A percentile compares a stretch with the other conserved stretches of the same genome.
Conservation (phyloP, 2,329 filamentous ascomycete genomes). For the Aureobasidium uvarum region DNA sequence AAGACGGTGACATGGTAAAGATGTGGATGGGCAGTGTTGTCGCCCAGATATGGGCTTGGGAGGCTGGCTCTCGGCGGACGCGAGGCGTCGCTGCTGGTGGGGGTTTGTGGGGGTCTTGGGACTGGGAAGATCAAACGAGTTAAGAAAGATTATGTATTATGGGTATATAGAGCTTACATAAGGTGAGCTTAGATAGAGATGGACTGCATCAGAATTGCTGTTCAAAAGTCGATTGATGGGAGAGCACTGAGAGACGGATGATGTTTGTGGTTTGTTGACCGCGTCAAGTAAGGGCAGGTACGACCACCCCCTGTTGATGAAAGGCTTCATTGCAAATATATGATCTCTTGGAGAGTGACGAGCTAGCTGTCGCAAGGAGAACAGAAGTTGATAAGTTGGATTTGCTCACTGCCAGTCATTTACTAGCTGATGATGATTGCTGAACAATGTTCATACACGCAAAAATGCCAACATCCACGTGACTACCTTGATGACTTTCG, state of each 20-base stretch:
- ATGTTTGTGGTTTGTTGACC: not conserved
- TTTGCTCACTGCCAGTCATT: no score
- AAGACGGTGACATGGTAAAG: not conserved
- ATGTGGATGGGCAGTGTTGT: not conserved
- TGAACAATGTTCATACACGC: not conserved
- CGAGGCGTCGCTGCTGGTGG: constrained; percentile 1
- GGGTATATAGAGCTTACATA: no score
- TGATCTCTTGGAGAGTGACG: not conserved
- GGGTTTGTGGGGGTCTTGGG: not conserved
- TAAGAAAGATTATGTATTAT: not conserved
- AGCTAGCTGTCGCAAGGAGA: not conserved
- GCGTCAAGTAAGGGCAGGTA: not conserved
- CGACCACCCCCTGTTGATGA: not conserved
- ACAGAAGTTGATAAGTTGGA: not conserved
- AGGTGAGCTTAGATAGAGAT: not conserved
- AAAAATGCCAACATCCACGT: not conserved
- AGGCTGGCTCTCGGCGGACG: not conserved
- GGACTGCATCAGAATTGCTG: not conserved
- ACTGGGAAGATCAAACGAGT: no score
- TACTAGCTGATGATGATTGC: no score
- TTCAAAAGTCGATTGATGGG: not conserved
- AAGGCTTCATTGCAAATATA: not conserved
- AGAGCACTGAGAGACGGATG: not conserved
- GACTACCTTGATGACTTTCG: constrained; percentile 2
- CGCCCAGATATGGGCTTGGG: constrained; percentile 12